Percentiles rank a stretch among this genome's conserved stretches.
phyloP scores from a whole-genome alignment of 2,329 filamentous ascomycete species.

The Hypoxylon sp. region DNA sequence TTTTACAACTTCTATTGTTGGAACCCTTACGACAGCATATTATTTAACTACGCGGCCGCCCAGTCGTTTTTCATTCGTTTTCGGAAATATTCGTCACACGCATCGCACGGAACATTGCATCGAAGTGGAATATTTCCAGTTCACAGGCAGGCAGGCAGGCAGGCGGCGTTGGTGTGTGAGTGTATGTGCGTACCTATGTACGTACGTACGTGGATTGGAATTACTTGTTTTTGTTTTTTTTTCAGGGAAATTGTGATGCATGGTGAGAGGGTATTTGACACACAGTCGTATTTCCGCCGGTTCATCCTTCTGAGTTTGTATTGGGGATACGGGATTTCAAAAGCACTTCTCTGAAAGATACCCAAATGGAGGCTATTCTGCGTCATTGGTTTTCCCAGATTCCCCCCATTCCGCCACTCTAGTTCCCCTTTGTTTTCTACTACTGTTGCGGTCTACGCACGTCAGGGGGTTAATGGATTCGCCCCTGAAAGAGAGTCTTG shows the following conservation, averaged over 20 bases:
- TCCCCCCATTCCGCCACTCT: slow-evolving; percentile 14
- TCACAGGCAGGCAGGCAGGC: slow-evolving; percentile 36
- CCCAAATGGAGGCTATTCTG: slow-evolving; percentile 47
- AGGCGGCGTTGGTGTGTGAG: slow-evolving; percentile 44
- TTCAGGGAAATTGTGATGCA: slow-evolving; percentile 43
- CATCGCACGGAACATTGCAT: slow-evolving; percentile 48
- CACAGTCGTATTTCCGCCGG: slow-evolving; percentile 41
- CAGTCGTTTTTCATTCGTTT: slow-evolving; percentile 36
- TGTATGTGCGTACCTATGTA: slow-evolving; percentile 17
- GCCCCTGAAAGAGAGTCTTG: slow-evolving; percentile 37
- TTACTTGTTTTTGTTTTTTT: slow-evolving; percentile 28
- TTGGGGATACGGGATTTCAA: slow-evolving; percentile 45
- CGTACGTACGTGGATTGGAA: slow-evolving; percentile 33
- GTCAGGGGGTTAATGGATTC: slow-evolving; percentile 42
- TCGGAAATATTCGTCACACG: slow-evolving; percentile 34
- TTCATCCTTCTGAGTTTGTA: slow-evolving; percentile 42
- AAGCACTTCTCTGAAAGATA: slow-evolving; percentile 46
- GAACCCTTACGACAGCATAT: slow-evolving; percentile 33
- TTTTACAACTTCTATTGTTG: slow-evolving; percentile 28
- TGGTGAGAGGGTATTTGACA: slow-evolving; percentile 39
- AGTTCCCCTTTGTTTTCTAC: slow-evolving; percentile 40
- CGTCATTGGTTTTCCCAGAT: slow-evolving; percentile 44
- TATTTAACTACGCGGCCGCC: slow-evolving; percentile 31
- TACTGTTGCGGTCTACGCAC: slow-evolving; percentile 34
- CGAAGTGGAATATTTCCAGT: slow-evolving; percentile 34